A percentile compares a stretch with the other conserved stretches of the same genome.
These are phyloP conservation scores for Silene coronaria DNA, from an alignment of 179 eudicot genomes.

Conservation along the genomic window DNA sequence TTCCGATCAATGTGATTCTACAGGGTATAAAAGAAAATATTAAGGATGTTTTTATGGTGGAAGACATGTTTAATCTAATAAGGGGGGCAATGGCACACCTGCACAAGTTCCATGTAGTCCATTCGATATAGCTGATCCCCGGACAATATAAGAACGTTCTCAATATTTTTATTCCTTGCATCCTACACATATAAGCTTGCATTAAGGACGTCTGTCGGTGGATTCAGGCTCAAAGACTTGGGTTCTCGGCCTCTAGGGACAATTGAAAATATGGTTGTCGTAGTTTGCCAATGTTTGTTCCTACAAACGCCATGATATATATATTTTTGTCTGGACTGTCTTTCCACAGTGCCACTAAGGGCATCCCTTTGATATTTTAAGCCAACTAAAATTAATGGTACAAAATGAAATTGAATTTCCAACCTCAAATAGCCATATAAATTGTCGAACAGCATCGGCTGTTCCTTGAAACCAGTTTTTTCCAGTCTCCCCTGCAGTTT, in stretches of 20 bases:
- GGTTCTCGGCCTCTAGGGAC: too few species aligned
- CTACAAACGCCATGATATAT: too few species aligned
- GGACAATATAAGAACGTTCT: conserved; percentile 73
- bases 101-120: conserved; percentile 88
- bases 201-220: neutral
- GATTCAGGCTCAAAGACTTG: too few species aligned
- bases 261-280: too few species aligned
- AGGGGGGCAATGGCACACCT: conserved; percentile 39
- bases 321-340: too few species aligned
- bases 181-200: conserved; percentile 27
- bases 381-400: neutral
- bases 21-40: conserved; percentile 8
- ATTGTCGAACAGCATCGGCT: conserved; percentile 94
- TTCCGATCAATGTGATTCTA: conserved; percentile 90
- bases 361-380: neutral
- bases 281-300: too few species aligned
- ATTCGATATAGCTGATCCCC: conserved; percentile 96
- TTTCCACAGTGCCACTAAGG: neutral
- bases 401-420: neutral
- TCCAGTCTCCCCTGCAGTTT: conserved; percentile 85
- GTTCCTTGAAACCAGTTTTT: conserved; percentile 97
- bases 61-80: neutral
- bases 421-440: conserved; percentile 87
- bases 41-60: neutral
- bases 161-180: conserved; percentile 66